These are phyloP conservation scores for Lactuca saligna DNA, from an alignment of 129 eudicot species.

Conservation along the genomic window DNA sequence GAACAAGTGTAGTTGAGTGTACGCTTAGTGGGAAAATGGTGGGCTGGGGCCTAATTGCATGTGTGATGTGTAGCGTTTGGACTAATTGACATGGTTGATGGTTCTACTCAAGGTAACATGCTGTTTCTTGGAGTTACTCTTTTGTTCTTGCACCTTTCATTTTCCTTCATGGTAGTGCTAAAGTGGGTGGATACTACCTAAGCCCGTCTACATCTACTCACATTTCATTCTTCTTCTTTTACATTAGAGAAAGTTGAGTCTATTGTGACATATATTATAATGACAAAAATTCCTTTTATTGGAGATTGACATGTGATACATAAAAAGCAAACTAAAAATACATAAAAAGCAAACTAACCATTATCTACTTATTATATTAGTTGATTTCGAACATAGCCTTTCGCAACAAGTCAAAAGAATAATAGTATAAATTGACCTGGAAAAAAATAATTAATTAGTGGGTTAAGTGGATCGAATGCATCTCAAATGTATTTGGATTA, in stretches of 20 bases:
- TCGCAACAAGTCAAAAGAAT: no score
- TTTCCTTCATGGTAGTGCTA: conserved; percentile 21
- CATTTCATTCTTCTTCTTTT: not conserved
- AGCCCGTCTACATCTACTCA: not conserved
- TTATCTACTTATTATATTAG: no score
- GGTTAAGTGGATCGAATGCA: no score
- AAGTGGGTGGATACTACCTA: not conserved
- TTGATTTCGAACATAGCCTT: no score
- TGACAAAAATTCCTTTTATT: no score
- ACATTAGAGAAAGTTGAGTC: not conserved
- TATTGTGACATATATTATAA: no score
- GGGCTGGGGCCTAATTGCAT: conserved; percentile 14
- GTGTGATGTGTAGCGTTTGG: conserved; percentile 28
- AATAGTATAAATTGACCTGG: no score
- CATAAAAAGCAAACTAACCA: no score
- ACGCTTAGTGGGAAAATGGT: conserved; percentile 17
- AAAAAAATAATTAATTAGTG: no score
- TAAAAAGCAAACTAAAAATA: no score
- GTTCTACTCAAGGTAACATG: not conserved
- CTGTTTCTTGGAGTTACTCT: conserved; percentile 9
- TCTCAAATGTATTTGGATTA: no score
- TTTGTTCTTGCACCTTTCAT: conserved; percentile 31
- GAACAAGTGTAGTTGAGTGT: conserved; percentile 9
- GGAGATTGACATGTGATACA: no score
- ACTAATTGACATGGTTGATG: conserved; percentile 3